Evolutionary conservation across 2,329 filamentous ascomycete genomes (phyloP).

Genomic region (Ascochyta pisi): DNA sequence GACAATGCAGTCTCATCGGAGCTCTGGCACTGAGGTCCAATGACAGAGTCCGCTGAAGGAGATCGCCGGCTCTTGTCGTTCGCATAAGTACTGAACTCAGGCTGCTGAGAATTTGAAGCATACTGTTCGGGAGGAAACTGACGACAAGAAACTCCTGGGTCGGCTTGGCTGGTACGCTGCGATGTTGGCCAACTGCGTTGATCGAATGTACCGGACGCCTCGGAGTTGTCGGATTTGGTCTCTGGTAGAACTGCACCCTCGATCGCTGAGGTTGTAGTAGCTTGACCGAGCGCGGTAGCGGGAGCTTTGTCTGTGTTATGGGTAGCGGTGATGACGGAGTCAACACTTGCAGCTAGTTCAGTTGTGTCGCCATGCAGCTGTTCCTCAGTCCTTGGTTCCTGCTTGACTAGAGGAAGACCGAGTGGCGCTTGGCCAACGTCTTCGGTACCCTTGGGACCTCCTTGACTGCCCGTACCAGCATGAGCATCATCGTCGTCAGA

Average conservation of each 20-base stretch:
- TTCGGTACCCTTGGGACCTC: neutral
- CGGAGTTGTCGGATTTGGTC: no score
- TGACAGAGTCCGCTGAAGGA: neutral
- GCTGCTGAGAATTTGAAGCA: neutral
- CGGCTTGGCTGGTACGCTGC: no score
- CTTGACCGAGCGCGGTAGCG: neutral
- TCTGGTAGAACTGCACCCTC: neutral
- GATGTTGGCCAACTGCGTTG: no score
- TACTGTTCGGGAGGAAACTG: neutral
- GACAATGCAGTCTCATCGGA: neutral
- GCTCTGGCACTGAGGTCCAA: neutral
- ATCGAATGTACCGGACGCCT: no score
- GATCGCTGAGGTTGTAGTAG: neutral
- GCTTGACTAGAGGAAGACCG: neutral
- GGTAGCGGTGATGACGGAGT: neutral
- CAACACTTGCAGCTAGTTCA: neutral
- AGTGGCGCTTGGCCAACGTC: neutral
- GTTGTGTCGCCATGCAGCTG: neutral
- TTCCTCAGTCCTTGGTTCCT: neutral
- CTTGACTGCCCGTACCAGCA: no score
- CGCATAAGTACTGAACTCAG: neutral
- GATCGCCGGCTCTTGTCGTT: neutral
- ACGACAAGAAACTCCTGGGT: no score
- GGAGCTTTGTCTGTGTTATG: neutral
- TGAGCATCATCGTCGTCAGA: neutral